Base-by-base conservation (phyloP, 1,284 basidiomycete genomes). In the Cutaneotrichosporon arboriforme region DNA sequence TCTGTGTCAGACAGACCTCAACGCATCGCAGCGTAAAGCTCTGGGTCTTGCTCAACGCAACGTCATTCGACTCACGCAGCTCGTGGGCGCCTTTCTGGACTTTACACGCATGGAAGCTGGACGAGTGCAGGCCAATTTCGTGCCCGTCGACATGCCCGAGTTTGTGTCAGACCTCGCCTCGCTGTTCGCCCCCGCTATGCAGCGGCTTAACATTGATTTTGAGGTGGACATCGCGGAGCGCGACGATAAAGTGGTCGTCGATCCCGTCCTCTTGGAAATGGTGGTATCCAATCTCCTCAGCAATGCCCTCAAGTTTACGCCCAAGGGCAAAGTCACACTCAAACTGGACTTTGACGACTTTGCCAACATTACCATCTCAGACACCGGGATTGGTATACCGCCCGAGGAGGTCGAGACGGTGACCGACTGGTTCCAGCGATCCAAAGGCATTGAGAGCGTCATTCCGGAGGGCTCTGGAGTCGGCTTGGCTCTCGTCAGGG, bases 351-450 rank as follows among this genome's bases (percentile, higher is more conserved):
- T 65, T 23, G 38, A 44, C 4, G 37, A 50, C 5, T 53, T 55
- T 14, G 63, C 60, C 20, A 57, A 60, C 15, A 41, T 71, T 12
- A 49, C 65, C 1, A 61, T 76, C 17, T 52, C 40, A 8, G 73
- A 76, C 46, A 67, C 74, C 0, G 75, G 73, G 2, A 52, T 67
- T 9, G 73, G 73, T 8, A 76, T 76, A 8, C 70, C 72, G 0
- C 15, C 31, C 20, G 55, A 52, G 18, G 68, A 69, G 41, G 26
- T 70, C 0, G 43, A 51, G 7, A n/a, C 46, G 1, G 60, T 67
- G 4, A 63, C 63, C 5, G 62, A 68, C n/a, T 58, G 62, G 55
- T 69, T 62, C 52, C 65, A 68, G 42, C 63, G 69, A 10, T 59
- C 64, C 26, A 31, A 31, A 10, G 26, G 10, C 10, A 31, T 31